Conservation (phyloP, 495 filamentous ascomycete species). For the Aspergillus ellipticus region DNA sequence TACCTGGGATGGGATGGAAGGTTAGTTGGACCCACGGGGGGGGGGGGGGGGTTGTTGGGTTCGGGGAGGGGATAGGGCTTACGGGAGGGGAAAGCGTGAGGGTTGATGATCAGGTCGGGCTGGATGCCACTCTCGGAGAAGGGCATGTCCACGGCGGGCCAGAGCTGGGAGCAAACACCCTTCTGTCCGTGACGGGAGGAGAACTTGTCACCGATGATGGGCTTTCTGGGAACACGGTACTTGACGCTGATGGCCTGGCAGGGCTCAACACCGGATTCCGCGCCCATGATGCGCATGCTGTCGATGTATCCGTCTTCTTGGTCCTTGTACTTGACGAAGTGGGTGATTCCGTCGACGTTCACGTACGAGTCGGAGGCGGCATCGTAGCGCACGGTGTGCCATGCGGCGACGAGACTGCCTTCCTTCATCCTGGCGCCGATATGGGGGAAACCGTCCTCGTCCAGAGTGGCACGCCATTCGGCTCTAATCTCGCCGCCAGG, state of each 20-base stretch:
- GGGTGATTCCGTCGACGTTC: slow-evolving; percentile 74
- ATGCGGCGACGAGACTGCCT: slow-evolving; percentile 82
- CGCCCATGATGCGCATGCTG: slow-evolving; percentile 85
- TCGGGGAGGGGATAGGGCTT: slow-evolving; percentile 19
- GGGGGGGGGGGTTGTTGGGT: too few species aligned
- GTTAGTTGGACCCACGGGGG: slow-evolving; percentile 19
- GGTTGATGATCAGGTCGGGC: slow-evolving; percentile 97
- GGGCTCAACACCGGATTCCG: slow-evolving; percentile 74
- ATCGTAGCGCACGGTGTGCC: slow-evolving; percentile 80
- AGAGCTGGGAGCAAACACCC: slow-evolving; percentile 89
- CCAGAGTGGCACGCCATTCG: slow-evolving; percentile 63
- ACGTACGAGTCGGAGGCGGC: slow-evolving; percentile 53
- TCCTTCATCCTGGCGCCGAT: slow-evolving; percentile 71
- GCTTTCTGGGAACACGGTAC: slow-evolving; percentile 82
- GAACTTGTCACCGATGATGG: slow-evolving; percentile 78
- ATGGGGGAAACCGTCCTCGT: slow-evolving; percentile 80
- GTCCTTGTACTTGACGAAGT: slow-evolving; percentile 90
- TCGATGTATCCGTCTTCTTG: slow-evolving; percentile 82
- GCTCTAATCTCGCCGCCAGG: slow-evolving; percentile 63
- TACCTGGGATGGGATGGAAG: slow-evolving; percentile 41
- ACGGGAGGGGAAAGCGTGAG: slow-evolving; percentile 98
- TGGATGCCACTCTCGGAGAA: slow-evolving; percentile 97
- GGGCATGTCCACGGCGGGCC: slow-evolving; percentile 91
- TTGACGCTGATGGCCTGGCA: slow-evolving; percentile 85
- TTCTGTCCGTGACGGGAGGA: slow-evolving; percentile 58